Conservation (phyloP, 441 rosid genomes). For the Erysimum cheiri region DNA sequence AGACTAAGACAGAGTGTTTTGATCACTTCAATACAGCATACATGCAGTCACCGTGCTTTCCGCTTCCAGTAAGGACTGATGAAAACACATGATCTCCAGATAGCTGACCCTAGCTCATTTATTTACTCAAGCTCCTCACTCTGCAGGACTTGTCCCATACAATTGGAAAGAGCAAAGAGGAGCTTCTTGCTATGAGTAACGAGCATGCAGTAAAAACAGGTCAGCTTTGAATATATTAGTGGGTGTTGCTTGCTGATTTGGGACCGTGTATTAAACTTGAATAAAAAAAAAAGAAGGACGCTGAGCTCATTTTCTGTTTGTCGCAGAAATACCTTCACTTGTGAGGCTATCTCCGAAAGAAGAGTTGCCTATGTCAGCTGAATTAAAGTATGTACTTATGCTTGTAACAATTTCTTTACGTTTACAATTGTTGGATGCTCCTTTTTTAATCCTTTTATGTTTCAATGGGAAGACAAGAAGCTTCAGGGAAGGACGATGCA, state of each 20-base stretch:
- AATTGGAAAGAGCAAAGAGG: slow-evolving; percentile 84
- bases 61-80: slow-evolving; percentile 74
- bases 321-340: slow-evolving; percentile 53
- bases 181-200: slow-evolving; percentile 90
- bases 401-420: slow-evolving; percentile 10
- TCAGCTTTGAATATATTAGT: slow-evolving; percentile 41
- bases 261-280: slow-evolving; percentile 6
- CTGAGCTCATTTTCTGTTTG: slow-evolving; percentile 27
- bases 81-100: background rate
- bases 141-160: slow-evolving; percentile 85
- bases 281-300: background rate
- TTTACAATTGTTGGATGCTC: slow-evolving; percentile 20
- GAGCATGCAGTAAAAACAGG: slow-evolving; percentile 65
- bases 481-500: slow-evolving; percentile 54
- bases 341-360: slow-evolving; percentile 59
- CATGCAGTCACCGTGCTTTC: slow-evolving; percentile 85
- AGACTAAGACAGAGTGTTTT: slow-evolving; percentile 76
- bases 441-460: slow-evolving; percentile 23
- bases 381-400: slow-evolving; percentile 61
- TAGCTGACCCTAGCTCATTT: slow-evolving; percentile 21
- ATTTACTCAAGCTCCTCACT: slow-evolving; percentile 25
- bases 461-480: slow-evolving; percentile 55
- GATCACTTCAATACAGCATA: slow-evolving; percentile 78
- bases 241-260: slow-evolving; percentile 13
- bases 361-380: slow-evolving; percentile 55